Evolutionary conservation across 148 eudicot species (phyloP).

Genomic region (Rheum nobile): DNA sequence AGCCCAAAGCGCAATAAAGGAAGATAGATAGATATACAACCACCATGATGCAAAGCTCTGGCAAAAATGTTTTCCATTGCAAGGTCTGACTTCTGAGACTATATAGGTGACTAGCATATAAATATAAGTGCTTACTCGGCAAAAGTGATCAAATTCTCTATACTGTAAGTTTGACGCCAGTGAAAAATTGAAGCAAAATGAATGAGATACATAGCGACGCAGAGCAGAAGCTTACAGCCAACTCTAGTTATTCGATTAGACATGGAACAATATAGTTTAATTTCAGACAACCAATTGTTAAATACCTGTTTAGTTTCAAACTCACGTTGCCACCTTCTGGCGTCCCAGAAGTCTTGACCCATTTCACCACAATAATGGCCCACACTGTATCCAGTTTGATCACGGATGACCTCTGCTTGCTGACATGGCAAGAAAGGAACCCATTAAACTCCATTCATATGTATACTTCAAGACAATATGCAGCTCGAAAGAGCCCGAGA

Average conservation of each 20-base stretch:
- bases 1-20: not conserved
- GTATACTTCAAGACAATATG: not conserved
- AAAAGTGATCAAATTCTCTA: not conserved
- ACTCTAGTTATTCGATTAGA: not conserved
- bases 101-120: not conserved
- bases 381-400: constrained; percentile 73
- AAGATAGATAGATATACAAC: not conserved
- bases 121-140: not conserved
- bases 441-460: not conserved
- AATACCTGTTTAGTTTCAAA: constrained; percentile 90
- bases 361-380: constrained; percentile 99
- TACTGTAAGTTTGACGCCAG: not conserved
- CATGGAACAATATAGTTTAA: not conserved
- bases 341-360: constrained; percentile 99
- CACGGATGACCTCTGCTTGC: constrained; percentile 99
- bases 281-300: not conserved
- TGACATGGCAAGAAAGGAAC: constrained; percentile 18
- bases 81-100: not conserved
- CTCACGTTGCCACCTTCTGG: constrained; percentile 93
- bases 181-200: not conserved
- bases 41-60: not conserved
- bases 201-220: not conserved
- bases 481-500: not conserved
- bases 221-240: not conserved
- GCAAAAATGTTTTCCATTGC: not conserved